These are phyloP conservation scores for Tylopilus microsporus DNA, from an alignment of 1,284 basidiomycete species.

Conservation along the genomic window DNA sequence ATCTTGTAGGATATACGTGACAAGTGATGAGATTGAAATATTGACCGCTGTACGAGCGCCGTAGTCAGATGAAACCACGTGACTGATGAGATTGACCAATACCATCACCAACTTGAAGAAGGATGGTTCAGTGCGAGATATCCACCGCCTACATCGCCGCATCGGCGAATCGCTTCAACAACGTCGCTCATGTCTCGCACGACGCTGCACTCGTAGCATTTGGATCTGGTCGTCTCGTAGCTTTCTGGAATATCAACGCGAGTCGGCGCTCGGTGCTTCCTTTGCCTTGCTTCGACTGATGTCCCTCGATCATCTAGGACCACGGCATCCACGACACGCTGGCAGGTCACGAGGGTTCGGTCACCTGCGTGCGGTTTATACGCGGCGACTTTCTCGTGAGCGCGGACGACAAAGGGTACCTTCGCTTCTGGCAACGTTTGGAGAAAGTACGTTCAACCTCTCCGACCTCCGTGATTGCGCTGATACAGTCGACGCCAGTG, in stretches of 20 bases:
- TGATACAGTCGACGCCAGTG: conserved; percentile 44
- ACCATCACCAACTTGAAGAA: neutral
- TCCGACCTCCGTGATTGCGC: conserved; percentile 16
- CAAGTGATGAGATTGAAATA: too few relatives aligned
- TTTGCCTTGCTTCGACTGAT: conserved; percentile 4
- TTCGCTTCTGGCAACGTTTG: conserved; percentile 51
- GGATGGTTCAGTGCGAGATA: conserved; percentile 15
- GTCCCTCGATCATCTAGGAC: conserved; percentile 36
- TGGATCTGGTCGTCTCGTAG: conserved; percentile 71
- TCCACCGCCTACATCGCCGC: conserved; percentile 67
- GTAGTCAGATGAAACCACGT: neutral
- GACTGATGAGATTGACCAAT: conserved; percentile 9
- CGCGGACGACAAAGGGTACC: conserved; percentile 68
- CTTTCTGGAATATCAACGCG: conserved; percentile 71
- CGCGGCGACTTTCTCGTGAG: conserved; percentile 51
- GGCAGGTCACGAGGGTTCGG: conserved; percentile 66
- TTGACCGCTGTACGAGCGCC: too few relatives aligned
- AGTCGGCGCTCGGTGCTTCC: conserved; percentile 20
- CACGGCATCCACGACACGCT: conserved; percentile 57
- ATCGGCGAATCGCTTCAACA: conserved; percentile 71
- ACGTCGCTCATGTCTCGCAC: conserved; percentile 55
- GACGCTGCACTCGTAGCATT: conserved; percentile 62
- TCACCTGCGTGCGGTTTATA: conserved; percentile 73
- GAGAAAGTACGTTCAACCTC: conserved; percentile 33
- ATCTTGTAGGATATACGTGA: neutral